These are phyloP conservation scores for Saccharum hybrid DNA, from an alignment of 202 grass and related monocot species.

Conservation along the genomic window DNA sequence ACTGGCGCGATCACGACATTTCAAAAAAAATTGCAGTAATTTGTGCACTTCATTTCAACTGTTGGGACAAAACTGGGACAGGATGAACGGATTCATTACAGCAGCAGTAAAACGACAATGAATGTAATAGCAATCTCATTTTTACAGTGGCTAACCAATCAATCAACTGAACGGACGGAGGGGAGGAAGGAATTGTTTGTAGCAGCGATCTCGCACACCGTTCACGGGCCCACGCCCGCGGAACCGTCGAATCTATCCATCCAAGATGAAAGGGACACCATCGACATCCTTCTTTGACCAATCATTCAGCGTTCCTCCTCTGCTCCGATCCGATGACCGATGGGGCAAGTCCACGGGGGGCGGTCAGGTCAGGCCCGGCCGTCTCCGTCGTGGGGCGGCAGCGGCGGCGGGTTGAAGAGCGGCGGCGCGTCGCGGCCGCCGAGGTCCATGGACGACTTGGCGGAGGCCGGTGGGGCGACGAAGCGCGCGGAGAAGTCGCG, in stretches of 20 bases:
- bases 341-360: neutral
- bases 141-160: constrained; percentile 1
- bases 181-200: constrained; percentile 29
- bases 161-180: constrained; percentile 18
- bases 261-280: constrained; percentile 40
- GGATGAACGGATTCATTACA: constrained; percentile 25
- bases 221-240: neutral
- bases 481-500: constrained; percentile 89
- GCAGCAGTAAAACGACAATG: constrained; percentile 3
- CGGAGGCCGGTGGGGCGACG: constrained; percentile 54
- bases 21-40: neutral
- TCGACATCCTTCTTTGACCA: constrained; percentile 28
- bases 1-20: neutral
- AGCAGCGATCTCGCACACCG: constrained; percentile 25
- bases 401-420: constrained; percentile 38
- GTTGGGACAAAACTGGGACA: constrained; percentile 50
- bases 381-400: constrained; percentile 3
- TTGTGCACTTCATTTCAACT: constrained; percentile 19
- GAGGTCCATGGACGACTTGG: constrained; percentile 83
- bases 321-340: constrained; percentile 6
- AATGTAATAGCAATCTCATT: no score
- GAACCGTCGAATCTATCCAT: constrained; percentile 14
- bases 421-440: constrained; percentile 65
- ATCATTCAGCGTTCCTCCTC: constrained; percentile 4
- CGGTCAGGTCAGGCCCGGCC: constrained; percentile 34